phyloP scores from a whole-genome alignment of 2,329 filamentous ascomycete genomes.

The Colletotrichum sp. region DNA sequence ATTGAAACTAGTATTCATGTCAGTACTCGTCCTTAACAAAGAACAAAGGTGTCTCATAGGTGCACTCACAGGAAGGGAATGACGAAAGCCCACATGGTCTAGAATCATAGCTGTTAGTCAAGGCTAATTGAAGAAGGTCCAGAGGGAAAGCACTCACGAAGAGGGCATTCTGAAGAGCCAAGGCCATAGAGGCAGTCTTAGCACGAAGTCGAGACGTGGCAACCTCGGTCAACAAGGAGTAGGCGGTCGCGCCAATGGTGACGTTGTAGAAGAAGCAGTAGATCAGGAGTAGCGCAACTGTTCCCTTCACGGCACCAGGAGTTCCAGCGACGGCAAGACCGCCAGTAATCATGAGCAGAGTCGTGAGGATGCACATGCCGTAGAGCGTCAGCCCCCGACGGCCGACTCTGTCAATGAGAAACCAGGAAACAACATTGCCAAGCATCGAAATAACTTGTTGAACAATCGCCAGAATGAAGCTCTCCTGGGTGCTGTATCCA shows the following conservation, averaged over 20 bases:
- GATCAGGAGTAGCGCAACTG: constrained; percentile 39
- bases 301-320: constrained; percentile 25
- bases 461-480: constrained; percentile 41
- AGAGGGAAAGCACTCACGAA: not conserved
- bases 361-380: constrained; percentile 31
- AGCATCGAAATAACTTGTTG: constrained; percentile 27
- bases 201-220: constrained; percentile 40
- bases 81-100: constrained; percentile 24
- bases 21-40: not conserved
- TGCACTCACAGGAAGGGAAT: constrained; percentile 27
- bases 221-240: constrained; percentile 40
- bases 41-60: not conserved
- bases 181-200: constrained; percentile 43
- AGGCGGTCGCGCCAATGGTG: constrained; percentile 44
- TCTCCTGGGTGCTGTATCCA: constrained; percentile 37
- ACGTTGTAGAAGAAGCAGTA: constrained; percentile 44
- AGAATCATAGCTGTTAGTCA: not conserved
- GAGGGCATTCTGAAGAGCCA: constrained; percentile 40
- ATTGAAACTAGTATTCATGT: constrained; percentile 24
- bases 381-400: constrained; percentile 35
- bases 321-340: constrained; percentile 27
- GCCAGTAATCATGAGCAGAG: constrained; percentile 33
- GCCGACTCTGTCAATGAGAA: constrained; percentile 35
- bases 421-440: constrained; percentile 36
- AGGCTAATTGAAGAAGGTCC: fast-evolving